Percentiles rank a stretch among this genome's conserved stretches.
These are phyloP conservation scores for Vitellaria paradoxa DNA, from an alignment of 179 eudicot species.

Conservation along the genomic window DNA sequence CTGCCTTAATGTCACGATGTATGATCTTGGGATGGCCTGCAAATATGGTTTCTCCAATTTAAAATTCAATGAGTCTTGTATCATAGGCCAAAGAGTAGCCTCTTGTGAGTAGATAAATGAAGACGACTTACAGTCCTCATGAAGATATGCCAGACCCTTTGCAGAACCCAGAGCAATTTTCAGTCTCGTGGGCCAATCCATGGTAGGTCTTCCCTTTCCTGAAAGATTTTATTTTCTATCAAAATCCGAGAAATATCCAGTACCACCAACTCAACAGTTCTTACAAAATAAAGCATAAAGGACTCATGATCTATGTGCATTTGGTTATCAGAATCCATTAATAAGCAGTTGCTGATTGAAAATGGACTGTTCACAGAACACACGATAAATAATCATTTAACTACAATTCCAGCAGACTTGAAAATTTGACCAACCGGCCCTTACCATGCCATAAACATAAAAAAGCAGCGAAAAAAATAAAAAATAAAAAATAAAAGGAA, in stretches of 20 bases:
- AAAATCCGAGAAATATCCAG: constrained; percentile 10
- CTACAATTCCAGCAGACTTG: constrained; percentile 43
- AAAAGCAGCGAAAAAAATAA: constrained; percentile 55
- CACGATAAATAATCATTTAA: not conserved
- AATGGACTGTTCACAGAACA: not conserved
- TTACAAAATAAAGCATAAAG: not conserved
- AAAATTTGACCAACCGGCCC: constrained; percentile 26
- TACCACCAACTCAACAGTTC: not conserved
- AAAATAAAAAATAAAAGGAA: no score
- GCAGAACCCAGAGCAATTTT: constrained; percentile 93
- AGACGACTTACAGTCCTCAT: constrained; percentile 85
- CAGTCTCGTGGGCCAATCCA: constrained; percentile 80
- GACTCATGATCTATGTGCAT: not conserved
- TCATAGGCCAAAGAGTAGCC: not conserved
- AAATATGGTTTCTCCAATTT: not conserved
- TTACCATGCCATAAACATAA: constrained; percentile 35
- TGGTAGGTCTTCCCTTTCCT: constrained; percentile 71
- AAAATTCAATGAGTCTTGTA: not conserved
- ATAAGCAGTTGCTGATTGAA: not conserved
- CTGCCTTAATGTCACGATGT: constrained; percentile 67
- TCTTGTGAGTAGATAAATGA: not conserved
- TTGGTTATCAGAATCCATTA: not conserved
- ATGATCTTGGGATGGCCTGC: constrained; percentile 60
- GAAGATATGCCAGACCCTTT: constrained; percentile 90
- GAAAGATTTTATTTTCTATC: constrained; percentile 20